Percentiles rank a stretch among this genome's conserved stretches.
These are phyloP conservation scores for Aspergillus versicolor DNA, from an alignment of 2,329 filamentous ascomycete species.

Conservation along the genomic window DNA sequence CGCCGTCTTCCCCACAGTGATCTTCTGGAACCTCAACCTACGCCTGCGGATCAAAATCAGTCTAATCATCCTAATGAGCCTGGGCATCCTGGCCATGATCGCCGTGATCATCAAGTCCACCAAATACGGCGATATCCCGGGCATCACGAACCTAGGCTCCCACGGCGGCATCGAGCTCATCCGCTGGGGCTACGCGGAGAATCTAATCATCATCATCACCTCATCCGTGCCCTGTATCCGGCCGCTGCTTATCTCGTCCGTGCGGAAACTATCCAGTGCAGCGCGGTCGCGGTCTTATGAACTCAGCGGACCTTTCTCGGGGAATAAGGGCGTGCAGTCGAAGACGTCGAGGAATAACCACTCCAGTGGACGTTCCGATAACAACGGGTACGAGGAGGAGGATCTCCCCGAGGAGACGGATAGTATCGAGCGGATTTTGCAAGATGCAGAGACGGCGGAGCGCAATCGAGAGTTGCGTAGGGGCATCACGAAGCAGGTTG, in stretches of 20 bases:
- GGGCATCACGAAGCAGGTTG: slow-evolving; percentile 31
- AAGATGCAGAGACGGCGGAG: slow-evolving; percentile 3
- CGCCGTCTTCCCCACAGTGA: slow-evolving; percentile 27
- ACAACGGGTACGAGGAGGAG: background rate
- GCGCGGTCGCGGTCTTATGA: slow-evolving; percentile 28
- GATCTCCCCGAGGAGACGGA: slow-evolving; percentile 16
- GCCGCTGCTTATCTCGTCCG: slow-evolving; percentile 30
- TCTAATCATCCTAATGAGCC: slow-evolving; percentile 26
- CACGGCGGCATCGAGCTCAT: slow-evolving; percentile 26
- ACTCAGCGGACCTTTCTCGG: slow-evolving; percentile 24
- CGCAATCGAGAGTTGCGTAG: background rate
- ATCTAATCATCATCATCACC: slow-evolving; percentile 31
- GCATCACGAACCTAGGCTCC: slow-evolving; percentile 27
- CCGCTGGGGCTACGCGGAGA: slow-evolving; percentile 32
- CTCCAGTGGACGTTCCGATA: background rate
- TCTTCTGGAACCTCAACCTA: slow-evolving; percentile 33
- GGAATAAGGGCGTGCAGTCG: slow-evolving; percentile 13
- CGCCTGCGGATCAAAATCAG: slow-evolving; percentile 29
- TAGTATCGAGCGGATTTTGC: slow-evolving; percentile 28
- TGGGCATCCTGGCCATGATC: slow-evolving; percentile 32
- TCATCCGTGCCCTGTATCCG: slow-evolving; percentile 32
- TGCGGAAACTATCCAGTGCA: slow-evolving; percentile 29
- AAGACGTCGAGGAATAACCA: slow-evolving; percentile 14
- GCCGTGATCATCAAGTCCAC: slow-evolving; percentile 35
- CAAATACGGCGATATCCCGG: slow-evolving; percentile 25